Evolutionary conservation across 768 basidiomycete genomes (phyloP).

Genomic region (Rickenella mellea): DNA sequence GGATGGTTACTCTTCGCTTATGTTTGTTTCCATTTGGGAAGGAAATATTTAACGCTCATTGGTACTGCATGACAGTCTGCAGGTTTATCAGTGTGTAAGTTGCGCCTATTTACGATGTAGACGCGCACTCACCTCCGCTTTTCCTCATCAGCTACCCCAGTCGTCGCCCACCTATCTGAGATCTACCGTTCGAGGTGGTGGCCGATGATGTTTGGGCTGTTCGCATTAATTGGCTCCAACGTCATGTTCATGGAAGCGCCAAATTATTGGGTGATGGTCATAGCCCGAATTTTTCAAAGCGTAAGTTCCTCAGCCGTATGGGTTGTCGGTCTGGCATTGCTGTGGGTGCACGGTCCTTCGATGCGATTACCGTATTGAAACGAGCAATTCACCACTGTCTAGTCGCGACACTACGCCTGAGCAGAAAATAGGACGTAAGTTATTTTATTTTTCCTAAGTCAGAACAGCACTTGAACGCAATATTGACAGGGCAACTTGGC

Average conservation of each 20-base stretch:
- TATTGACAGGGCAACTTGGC: slow-evolving; percentile 44
- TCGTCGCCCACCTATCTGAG: slow-evolving; percentile 49
- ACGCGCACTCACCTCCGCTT: slow-evolving; percentile 7
- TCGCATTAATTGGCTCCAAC: slow-evolving; percentile 43
- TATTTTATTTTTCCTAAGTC: background rate
- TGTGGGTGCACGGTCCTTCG: slow-evolving; percentile 29
- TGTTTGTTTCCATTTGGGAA: slow-evolving; percentile 22
- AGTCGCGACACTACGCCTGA: slow-evolving; percentile 52
- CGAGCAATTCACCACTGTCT: no score
- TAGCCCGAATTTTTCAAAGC: slow-evolving; percentile 53
- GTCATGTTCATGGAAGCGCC: slow-evolving; percentile 56
- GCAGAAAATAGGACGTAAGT: slow-evolving; percentile 38
- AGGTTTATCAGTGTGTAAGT: slow-evolving; percentile 50
- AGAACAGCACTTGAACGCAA: no score
- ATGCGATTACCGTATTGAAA: no score
- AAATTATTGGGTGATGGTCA: slow-evolving; percentile 43
- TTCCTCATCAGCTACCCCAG: slow-evolving; percentile 36
- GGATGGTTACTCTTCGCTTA: slow-evolving; percentile 57
- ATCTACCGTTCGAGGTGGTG: slow-evolving; percentile 32
- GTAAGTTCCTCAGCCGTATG: slow-evolving; percentile 52
- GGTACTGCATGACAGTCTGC: slow-evolving; percentile 42
- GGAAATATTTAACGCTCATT: slow-evolving; percentile 3
- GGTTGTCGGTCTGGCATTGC: slow-evolving; percentile 50
- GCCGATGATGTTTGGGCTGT: slow-evolving; percentile 42
- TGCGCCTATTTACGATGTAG: no score